These are phyloP conservation scores for Fusarium pseudocircinatum DNA, from an alignment of 2,329 filamentous ascomycete genomes.

Conservation along the genomic window DNA sequence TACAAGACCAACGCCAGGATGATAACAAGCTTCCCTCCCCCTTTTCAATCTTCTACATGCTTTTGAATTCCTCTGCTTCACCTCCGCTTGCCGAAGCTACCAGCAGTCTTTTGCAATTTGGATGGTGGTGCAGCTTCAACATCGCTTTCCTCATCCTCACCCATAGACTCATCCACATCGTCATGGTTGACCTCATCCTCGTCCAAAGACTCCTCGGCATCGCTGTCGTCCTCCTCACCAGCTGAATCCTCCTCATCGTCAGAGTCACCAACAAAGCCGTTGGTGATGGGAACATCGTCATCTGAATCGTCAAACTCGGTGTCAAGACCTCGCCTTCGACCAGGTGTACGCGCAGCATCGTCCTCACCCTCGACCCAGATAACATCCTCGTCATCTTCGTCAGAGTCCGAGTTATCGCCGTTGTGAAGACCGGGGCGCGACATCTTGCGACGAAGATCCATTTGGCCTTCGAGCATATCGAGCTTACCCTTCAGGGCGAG, in stretches of 20 bases:
- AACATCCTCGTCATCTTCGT: conserved; percentile 72
- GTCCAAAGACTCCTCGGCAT: conserved; percentile 61
- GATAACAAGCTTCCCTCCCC: conserved; percentile 25
- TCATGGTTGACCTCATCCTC: conserved; percentile 69
- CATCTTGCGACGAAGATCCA: conserved; percentile 79
- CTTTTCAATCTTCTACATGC: conserved; percentile 20
- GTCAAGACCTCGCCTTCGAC: conserved; percentile 49
- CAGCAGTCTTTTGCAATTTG: conserved; percentile 50
- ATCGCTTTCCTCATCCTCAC: conserved; percentile 66
- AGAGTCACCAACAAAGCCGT: conserved; percentile 66
- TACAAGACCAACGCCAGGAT: conserved; percentile 44
- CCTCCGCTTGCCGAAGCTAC: conserved; percentile 35
- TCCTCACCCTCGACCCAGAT: conserved; percentile 91
- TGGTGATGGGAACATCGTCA: conserved; percentile 64
- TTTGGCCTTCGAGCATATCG: conserved; percentile 91
- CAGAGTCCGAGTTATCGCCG: conserved; percentile 60
- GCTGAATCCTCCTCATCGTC: conserved; percentile 66
- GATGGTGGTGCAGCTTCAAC: conserved; percentile 57
- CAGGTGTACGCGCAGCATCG: conserved; percentile 66
- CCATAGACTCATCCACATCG: conserved; percentile 63
- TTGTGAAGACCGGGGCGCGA: conserved; percentile 58
- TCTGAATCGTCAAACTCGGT: conserved; percentile 57
- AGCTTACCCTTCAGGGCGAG: conserved; percentile 93
- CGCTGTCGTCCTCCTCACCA: conserved; percentile 53
- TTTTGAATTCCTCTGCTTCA: conserved; percentile 20